These are phyloP conservation scores for Immersiella caudata DNA, from an alignment of 495 filamentous ascomycete species.

Conservation along the genomic window DNA sequence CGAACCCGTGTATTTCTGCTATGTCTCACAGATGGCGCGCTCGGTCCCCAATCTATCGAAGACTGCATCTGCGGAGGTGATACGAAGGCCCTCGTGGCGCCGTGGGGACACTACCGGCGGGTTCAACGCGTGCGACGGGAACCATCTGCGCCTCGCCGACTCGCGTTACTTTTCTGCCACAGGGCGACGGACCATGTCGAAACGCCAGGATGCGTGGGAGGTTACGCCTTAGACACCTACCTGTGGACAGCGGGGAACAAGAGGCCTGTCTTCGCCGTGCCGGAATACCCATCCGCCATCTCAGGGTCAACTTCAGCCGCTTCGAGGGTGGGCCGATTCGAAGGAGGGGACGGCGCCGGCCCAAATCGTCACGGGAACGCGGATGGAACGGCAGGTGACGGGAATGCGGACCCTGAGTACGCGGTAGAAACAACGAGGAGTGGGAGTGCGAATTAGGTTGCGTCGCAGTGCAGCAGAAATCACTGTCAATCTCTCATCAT, in stretches of 20 bases:
- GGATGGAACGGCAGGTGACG: not conserved
- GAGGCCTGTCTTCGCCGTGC: not conserved
- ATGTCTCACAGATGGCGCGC: not conserved
- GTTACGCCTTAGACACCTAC: not conserved
- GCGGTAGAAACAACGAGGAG: not conserved
- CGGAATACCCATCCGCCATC: not conserved
- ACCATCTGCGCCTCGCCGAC: not conserved
- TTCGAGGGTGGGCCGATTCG: not conserved
- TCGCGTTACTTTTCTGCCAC: not conserved
- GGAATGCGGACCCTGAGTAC: slow-evolving; percentile 1
- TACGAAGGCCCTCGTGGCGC: not conserved
- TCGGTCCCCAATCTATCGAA: slow-evolving; percentile 17
- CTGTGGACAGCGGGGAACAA: not conserved
- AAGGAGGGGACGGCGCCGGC: not conserved
- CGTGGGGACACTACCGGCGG: not conserved
- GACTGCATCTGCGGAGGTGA: slow-evolving; percentile 8
- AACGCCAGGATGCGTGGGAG: not conserved
- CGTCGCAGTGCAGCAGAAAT: slow-evolving; percentile 16
- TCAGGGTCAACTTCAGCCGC: not conserved
- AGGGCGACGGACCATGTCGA: not conserved
- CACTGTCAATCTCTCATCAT: slow-evolving; percentile 14
- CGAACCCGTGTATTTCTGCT: not conserved
- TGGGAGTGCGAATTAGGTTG: slow-evolving; percentile 1
- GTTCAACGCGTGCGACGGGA: slow-evolving; percentile 1
- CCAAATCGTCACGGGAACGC: not conserved